phyloP scores from a whole-genome alignment of 495 filamentous ascomycete species.

The Evernia prunastri region DNA sequence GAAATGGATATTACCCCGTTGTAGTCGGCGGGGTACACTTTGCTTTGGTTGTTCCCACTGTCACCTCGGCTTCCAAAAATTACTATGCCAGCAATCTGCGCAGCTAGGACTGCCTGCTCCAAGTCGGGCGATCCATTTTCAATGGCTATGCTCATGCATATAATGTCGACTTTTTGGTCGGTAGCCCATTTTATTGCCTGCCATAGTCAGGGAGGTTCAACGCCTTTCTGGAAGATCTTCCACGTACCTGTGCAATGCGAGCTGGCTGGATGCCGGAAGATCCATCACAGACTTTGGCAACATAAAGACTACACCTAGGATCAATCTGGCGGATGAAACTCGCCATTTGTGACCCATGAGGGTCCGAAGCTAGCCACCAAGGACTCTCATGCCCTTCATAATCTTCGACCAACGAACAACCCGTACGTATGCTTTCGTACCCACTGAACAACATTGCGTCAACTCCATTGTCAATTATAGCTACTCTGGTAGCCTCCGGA shows the following conservation, averaged over 20 bases:
- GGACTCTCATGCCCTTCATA: background rate
- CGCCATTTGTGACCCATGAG: conserved; percentile 6
- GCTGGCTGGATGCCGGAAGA: background rate
- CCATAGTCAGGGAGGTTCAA: background rate
- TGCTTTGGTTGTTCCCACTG: conserved; percentile 1
- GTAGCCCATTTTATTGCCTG: background rate
- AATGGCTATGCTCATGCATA: background rate
- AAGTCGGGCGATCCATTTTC: background rate
- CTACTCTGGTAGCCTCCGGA: too few relatives aligned
- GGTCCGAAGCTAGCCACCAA: conserved; percentile 1
- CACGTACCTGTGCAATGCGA: background rate
- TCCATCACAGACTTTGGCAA: background rate
- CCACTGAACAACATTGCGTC: too few relatives aligned
- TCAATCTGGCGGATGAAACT: background rate
- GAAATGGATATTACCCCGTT: background rate
- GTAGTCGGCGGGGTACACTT: background rate
- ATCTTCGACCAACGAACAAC: too few relatives aligned
- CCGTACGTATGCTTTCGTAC: too few relatives aligned
- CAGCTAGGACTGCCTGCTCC: background rate
- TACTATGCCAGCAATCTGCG: background rate
- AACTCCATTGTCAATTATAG: too few relatives aligned
- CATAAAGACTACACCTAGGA: background rate
- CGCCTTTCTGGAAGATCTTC: background rate
- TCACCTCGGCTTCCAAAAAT: background rate
- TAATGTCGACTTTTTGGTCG: background rate